phyloP scores from a whole-genome alignment of 1,139 yeast species.

The Kodamaea sp. region DNA sequence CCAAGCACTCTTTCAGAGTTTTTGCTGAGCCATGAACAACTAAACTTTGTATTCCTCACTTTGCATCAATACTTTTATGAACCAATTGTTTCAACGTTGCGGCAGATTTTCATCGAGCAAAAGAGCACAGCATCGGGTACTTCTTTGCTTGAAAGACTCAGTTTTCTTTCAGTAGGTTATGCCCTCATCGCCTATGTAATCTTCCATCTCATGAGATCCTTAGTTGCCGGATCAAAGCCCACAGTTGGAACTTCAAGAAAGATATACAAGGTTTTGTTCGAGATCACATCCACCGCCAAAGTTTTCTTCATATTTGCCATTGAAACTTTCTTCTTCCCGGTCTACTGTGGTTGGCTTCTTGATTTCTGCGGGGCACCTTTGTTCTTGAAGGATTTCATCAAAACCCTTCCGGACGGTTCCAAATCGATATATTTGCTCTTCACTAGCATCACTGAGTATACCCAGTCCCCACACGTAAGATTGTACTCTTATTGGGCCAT shows the following conservation, averaged over 20 bases:
- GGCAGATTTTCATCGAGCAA: constrained; percentile 20
- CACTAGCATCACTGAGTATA: constrained; percentile 24
- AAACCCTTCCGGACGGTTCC: constrained; percentile 11
- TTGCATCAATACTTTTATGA: constrained; percentile 8
- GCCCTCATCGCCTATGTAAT: constrained; percentile 28
- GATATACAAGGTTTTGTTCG: constrained; percentile 54
- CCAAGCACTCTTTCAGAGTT: not conserved
- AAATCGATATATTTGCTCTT: constrained; percentile 22
- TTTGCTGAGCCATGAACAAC: not conserved
- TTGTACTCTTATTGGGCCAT: constrained; percentile 58
- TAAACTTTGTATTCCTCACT: constrained; percentile 3
- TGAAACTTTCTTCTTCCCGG: constrained; percentile 83
- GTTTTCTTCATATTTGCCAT: constrained; percentile 74
- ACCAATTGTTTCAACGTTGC: constrained; percentile 12
- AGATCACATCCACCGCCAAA: constrained; percentile 58
- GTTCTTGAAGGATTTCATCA: constrained; percentile 25
- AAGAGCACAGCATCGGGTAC: constrained; percentile 14
- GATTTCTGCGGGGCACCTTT: constrained; percentile 70
- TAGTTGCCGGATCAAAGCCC: constrained; percentile 42
- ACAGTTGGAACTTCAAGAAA: constrained; percentile 50
- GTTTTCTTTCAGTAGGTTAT: constrained; percentile 41
- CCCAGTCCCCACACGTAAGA: constrained; percentile 20
- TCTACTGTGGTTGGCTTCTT: constrained; percentile 78
- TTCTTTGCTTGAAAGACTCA: constrained; percentile 35
- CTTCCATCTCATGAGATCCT: constrained; percentile 34